Conservation (phyloP, 768 basidiomycete genomes). For the Calocera cornea region DNA sequence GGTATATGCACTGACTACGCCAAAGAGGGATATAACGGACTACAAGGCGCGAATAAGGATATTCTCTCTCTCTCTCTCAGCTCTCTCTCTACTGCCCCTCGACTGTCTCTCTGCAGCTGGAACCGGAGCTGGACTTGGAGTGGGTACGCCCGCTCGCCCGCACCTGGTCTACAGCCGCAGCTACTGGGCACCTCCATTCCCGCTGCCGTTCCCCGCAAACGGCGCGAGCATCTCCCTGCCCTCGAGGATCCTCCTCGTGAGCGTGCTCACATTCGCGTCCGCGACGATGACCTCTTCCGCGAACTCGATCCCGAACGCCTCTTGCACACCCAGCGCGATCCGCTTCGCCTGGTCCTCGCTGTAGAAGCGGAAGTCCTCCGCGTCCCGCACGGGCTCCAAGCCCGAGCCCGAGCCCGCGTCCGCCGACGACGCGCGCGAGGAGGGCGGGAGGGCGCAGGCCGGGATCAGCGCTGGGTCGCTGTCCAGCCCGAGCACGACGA, state of each 20-base stretch:
- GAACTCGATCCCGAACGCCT: conserved; percentile 80
- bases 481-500: conserved; percentile 79
- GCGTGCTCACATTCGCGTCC: conserved; percentile 77
- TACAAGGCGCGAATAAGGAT: too few relatives aligned
- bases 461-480: conserved; percentile 74
- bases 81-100: too few relatives aligned
- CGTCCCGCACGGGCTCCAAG: conserved; percentile 46
- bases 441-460: conserved; percentile 26
- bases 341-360: conserved; percentile 77
- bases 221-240: conserved; percentile 42
- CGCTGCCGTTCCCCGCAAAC: not conserved
- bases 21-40: too few relatives aligned
- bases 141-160: too few relatives aligned
- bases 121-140: too few relatives aligned
- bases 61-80: too few relatives aligned
- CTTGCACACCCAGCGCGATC: conserved; percentile 63
- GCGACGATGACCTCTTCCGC: conserved; percentile 82
- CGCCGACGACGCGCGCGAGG: conserved; percentile 15
- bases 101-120: not conserved
- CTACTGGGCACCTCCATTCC: too few relatives aligned
- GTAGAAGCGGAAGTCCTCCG: conserved; percentile 94
- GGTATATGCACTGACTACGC: too few relatives aligned
- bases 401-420: too few relatives aligned
- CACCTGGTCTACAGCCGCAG: too few relatives aligned
- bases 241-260: conserved; percentile 71